Base-by-base conservation (phyloP, 1,139 yeast species). In the Scheffersomyces quercinus region DNA sequence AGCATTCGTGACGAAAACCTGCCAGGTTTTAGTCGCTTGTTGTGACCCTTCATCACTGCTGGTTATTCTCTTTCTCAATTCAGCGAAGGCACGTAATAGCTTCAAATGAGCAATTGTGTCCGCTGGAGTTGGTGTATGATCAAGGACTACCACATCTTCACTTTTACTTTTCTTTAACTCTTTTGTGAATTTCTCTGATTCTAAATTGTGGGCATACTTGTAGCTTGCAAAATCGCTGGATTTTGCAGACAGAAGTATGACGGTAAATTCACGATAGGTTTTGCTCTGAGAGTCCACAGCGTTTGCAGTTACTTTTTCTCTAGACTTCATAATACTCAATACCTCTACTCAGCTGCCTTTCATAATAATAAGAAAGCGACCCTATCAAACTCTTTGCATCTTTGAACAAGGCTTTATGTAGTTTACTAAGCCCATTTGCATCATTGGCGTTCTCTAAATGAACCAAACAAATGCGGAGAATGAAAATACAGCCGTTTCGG, bases 61-160 rank as follows among this genome's bases (percentile, higher is more conserved):
- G 29, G 44, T 47, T 20, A 57, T 41, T 7, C 49, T 41, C 29
- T 45, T 34, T 38, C 64, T 61, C 46, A 68, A 55, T 5, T 48
- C 55, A 24, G 47, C 49, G 45, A 70, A 65, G 1, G 67, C 61
- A 36, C 55, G 57, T 24, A 70, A 48, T 28, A 70, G 54, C 53
- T 62, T 67, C 42, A 70, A 55, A 50, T 69, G 74, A 5, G 64
- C 59, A 6, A 61, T 47, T 42, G 47, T 45, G 26, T 49, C 52
- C 28, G 47, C 38, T n/a, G 46, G 41, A 42, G 43, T 35, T 3
- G 49, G 53, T 20, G 44, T 41, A 20, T 45, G 48, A 4, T 39
- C 46, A 6, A 14, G 28, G 16, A 24, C 20, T 12, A 5, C 31
- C 24, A 12, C 20, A 28, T 16, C 31, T 5, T 13, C 12, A 5